A percentile compares a stretch with the other conserved stretches of the same genome.
These are phyloP conservation scores for Balamuthia mandrillaris DNA, from an alignment of 208 protist species.

Conservation along the genomic window DNA sequence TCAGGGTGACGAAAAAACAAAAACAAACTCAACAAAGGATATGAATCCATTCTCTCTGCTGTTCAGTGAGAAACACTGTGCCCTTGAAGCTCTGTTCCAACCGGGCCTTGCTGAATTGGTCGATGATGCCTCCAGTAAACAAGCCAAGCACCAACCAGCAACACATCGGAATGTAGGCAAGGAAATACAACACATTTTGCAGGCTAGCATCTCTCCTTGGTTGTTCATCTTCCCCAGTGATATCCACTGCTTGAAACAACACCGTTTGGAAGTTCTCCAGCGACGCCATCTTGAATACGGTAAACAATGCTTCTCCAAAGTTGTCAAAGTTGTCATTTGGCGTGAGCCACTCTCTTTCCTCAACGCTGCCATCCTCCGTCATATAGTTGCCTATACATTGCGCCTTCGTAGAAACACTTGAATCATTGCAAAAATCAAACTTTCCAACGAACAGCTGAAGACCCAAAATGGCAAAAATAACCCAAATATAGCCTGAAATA, in stretches of 20 bases:
- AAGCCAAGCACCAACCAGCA: conserved; percentile 84
- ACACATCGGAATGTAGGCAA: conserved; percentile 84
- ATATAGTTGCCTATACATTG: conserved; percentile 9
- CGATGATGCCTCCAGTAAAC: conserved; percentile 81
- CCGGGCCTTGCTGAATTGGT: conserved; percentile 80
- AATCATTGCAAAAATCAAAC: conserved; percentile 75
- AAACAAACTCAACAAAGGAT: too few species aligned
- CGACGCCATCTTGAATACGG: conserved; percentile 84
- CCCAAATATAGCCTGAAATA: conserved; percentile 82
- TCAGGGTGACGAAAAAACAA: too few species aligned
- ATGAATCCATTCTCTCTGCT: conserved; percentile 78
- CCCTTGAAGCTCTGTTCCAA: conserved; percentile 73
- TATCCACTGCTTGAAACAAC: conserved; percentile 80
- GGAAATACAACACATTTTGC: conserved; percentile 80
- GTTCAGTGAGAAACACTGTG: conserved; percentile 68
- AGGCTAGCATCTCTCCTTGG: conserved; percentile 68
- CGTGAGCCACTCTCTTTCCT: conserved; percentile 47
- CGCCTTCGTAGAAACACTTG: not conserved
- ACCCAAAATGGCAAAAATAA: conserved; percentile 86
- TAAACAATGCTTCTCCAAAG: conserved; percentile 80
- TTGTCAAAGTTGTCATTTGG: conserved; percentile 84
- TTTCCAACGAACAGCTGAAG: conserved; percentile 83
- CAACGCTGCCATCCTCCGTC: not conserved
- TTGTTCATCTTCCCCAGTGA: conserved; percentile 60
- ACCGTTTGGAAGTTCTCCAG: conserved; percentile 82